Base-by-base conservation (phyloP, 495 filamentous ascomycete genomes). In the Penicillium egyptiacum region DNA sequence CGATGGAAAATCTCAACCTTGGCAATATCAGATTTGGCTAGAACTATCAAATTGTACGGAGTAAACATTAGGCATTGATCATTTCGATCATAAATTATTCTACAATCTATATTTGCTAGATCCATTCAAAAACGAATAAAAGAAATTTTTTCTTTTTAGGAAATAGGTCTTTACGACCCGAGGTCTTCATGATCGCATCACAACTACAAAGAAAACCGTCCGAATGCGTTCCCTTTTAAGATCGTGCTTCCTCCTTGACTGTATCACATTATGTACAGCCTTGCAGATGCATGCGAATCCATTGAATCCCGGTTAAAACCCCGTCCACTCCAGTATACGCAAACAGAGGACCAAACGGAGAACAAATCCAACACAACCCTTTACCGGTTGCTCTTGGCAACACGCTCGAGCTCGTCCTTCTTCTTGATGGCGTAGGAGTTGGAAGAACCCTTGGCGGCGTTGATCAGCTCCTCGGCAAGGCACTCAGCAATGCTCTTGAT, bases 391-490 rank as follows among this genome's bases (percentile, higher is more conserved):
- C 85, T 90, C 91, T 98, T 98, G 79, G 94, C 94, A 74, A 98
- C 94, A 88, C 94, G 94, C 88, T 98, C 94, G 81, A 99, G 78
- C 88, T 99, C 95, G 78, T 99, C 94, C 92, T 99, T 99, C 91
- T 99, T 99, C 90, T 99, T 99, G 85, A 99, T 99, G 62, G 94
- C 94, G 75, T 98, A 99, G 61, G 90, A 96, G 90, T 99, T 99
- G 79, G 89, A 93, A 86, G 88, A 92, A 66, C 94, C 94, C 89
- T 99, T 99, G 75, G 95, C 94, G 72, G 95, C 95, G 84, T 99
- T 99, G 86, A 99, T 97, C 73, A 99, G 86, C 85, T 99, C 94
- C 81, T 99, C 94, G 75, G 94, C 92, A 70, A 98, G 81, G 82
- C 94, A 97, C 88, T 98, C 94, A 69, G 94, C 92, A 63, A 88